Percentiles rank a stretch among this genome's conserved stretches.
Evolutionary conservation across 495 filamentous ascomycete species (phyloP).

Genomic region (Daldinia grandis): DNA sequence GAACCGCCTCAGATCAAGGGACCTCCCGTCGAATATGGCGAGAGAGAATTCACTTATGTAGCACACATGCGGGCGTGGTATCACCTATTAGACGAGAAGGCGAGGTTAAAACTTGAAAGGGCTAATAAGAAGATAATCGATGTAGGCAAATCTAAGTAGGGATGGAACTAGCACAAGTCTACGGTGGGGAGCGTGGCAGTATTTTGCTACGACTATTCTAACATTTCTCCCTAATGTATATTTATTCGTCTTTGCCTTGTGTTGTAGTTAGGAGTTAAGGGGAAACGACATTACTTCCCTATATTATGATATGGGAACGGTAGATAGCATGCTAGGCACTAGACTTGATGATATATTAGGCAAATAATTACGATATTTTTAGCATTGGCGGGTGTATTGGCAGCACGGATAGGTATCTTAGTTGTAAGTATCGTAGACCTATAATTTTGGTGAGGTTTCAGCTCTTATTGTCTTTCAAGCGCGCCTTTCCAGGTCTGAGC

Average conservation of each 20-base stretch:
- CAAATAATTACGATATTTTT: background rate
- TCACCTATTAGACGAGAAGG: conserved; percentile 47
- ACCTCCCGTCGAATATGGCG: conserved; percentile 54
- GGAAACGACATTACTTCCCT: background rate
- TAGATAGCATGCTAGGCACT: conserved; percentile 11
- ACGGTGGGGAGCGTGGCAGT: background rate
- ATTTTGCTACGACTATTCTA: background rate
- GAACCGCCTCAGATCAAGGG: conserved; percentile 56
- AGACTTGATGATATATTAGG: conserved; percentile 3
- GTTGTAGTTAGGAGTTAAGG: background rate
- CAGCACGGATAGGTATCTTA: too few species aligned
- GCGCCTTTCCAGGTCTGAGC: background rate
- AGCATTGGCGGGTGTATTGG: background rate
- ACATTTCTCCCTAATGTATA: background rate
- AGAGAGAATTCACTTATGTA: conserved; percentile 49
- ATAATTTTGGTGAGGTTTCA: background rate
- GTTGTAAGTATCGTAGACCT: too few species aligned
- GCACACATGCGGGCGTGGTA: conserved; percentile 52
- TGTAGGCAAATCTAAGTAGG: conserved; percentile 35
- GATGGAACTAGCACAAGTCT: background rate
- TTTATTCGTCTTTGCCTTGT: background rate
- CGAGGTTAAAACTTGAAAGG: conserved; percentile 51
- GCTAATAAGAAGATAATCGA: conserved; percentile 52
- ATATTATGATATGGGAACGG: conserved; percentile 3
- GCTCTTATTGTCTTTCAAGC: background rate